phyloP scores from a whole-genome alignment of 1,284 basidiomycete species.

The Trametes pubescens region DNA sequence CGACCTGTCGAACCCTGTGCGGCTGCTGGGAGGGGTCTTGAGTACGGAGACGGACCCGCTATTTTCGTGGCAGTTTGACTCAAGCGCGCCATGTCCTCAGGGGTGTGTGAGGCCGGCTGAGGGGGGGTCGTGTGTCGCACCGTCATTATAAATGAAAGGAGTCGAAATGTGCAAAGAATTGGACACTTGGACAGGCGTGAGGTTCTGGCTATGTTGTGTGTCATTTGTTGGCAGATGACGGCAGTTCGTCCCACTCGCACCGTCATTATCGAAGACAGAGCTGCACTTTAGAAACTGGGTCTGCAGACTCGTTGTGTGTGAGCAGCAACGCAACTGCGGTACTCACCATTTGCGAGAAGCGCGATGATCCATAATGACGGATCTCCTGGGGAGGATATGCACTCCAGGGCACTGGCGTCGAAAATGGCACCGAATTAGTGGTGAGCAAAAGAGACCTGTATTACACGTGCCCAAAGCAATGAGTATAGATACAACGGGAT shows the following conservation, averaged over 20 bases:
- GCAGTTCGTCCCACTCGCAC: too few relatives aligned
- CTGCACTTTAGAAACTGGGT: too few relatives aligned
- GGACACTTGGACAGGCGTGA: neutral
- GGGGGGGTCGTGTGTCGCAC: constrained; percentile 1
- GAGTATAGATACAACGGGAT: constrained; percentile 35
- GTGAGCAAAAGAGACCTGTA: constrained; percentile 15
- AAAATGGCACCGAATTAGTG: neutral
- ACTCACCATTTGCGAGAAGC: too few relatives aligned
- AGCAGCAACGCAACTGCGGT: too few relatives aligned
- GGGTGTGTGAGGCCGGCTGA: constrained; percentile 18
- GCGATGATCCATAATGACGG: too few relatives aligned
- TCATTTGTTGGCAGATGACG: too few relatives aligned
- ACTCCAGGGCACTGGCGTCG: neutral
- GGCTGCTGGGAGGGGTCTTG: constrained; percentile 20
- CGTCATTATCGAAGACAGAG: too few relatives aligned
- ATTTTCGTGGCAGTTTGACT: constrained; percentile 30
- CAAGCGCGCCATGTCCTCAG: constrained; percentile 22
- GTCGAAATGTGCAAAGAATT: neutral
- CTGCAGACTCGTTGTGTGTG: too few relatives aligned
- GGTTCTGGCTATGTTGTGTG: too few relatives aligned
- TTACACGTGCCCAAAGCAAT: constrained; percentile 30
- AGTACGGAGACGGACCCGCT: constrained; percentile 30
- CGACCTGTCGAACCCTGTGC: constrained; percentile 23
- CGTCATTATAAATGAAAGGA: neutral
- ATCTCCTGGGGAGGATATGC: neutral